phyloP scores from a whole-genome alignment of 768 basidiomycete genomes.

The Harrya chromipes region DNA sequence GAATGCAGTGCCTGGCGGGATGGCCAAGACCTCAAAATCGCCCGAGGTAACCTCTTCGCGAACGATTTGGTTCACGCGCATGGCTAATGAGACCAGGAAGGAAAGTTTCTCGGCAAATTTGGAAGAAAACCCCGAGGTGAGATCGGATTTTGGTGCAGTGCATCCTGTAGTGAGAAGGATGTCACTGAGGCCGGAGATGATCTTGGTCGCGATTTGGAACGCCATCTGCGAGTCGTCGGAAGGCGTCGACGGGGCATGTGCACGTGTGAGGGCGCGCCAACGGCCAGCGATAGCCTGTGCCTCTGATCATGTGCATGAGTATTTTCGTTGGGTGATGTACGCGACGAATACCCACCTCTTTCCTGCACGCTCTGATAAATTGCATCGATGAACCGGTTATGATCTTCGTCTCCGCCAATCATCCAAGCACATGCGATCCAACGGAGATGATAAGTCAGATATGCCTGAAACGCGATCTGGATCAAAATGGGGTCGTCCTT shows the following conservation, averaged over 20 bases:
- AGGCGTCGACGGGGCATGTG: conserved; percentile 24
- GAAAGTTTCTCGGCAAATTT: conserved; percentile 44
- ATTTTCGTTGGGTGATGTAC: neutral
- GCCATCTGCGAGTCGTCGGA: conserved; percentile 22
- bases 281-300: conserved; percentile 43
- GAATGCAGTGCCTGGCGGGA: conserved; percentile 23
- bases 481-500: conserved; percentile 35
- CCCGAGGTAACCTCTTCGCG: conserved; percentile 32
- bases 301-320: conserved; percentile 28
- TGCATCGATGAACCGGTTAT: conserved; percentile 21
- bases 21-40: conserved; percentile 29
- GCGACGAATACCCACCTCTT: conserved; percentile 28
- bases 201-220: conserved; percentile 22
- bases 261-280: conserved; percentile 43
- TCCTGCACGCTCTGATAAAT: conserved; percentile 36
- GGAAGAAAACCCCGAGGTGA: conserved; percentile 38
- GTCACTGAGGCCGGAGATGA: conserved; percentile 26
- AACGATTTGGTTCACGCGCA: conserved; percentile 43
- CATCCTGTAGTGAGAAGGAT: conserved; percentile 31
- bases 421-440: conserved; percentile 31
- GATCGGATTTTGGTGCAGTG: conserved; percentile 15
- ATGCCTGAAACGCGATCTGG: conserved; percentile 36
- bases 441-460: conserved; percentile 23
- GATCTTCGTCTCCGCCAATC: conserved; percentile 25
- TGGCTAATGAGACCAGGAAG: conserved; percentile 42